Evolutionary conservation across 495 filamentous ascomycete genomes (phyloP), one percentile per base, ranked within the genome.

Genomic region (Podospora didyma): DNA sequence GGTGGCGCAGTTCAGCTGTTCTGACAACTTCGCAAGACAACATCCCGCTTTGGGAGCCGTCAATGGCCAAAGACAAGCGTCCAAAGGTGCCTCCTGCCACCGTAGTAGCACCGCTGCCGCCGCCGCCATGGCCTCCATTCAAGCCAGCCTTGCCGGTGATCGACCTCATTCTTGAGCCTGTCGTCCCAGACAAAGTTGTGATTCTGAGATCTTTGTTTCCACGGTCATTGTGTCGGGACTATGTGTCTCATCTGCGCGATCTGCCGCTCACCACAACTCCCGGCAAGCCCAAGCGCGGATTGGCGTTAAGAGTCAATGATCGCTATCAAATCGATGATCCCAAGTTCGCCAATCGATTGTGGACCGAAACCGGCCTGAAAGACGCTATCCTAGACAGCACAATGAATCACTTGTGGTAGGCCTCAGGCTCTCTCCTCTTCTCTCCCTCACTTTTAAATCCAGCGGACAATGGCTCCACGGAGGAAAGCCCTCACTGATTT

Each of bases 251-350:
- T 64, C 83, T 96, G 0, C 77, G 81, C n/a, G 81, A 78, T 0
- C 72, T 96, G 19, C 86, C 90, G 0, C 74, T 97, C 34, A 79
- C 77, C 16, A 96, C 92, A 0, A 96, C 92, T 0, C 90, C 90
- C 0, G 88, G 86, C 0, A 86, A 86, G 48, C 92, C 92, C 7
- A 95, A 92, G 74, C 85, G 83, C 60, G 92, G 89, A 45, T 85
- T 95, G 42, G 93, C 93, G 0, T 71, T 92, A 24, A 79, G 93
- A 19, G 89, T 96, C 42, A 97, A 97, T 68, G 93, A 97, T 66
- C 85, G 93, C 26, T 94, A 89, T 68, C 89, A 96, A 74, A 77
- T 94, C 41, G 76, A 89, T 34, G 93, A 97, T 73, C 68, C 78
- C 24, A 66, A 50, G 9, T 96, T 96, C 65, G 88, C 92, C 3